Conservation (phyloP, 225 moss, liverwort and hornwort genomes). For the Pseudisothecium myosuroides region DNA sequence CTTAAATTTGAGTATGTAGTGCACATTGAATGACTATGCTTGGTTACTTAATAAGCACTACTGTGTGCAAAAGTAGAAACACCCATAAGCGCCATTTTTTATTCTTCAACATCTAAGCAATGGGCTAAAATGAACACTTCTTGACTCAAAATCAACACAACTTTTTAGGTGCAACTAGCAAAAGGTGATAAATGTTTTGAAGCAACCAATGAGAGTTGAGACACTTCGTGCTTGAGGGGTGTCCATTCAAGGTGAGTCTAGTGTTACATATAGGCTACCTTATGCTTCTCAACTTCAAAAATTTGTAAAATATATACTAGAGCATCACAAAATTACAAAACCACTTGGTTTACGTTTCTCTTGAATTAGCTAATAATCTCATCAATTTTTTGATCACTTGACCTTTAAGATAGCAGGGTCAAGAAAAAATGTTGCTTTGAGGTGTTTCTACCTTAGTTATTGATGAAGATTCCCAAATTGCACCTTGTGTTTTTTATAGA, state of each 20-base stretch:
- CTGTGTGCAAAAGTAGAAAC: not conserved
- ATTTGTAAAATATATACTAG: too few relatives aligned
- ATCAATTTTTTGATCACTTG: too few relatives aligned
- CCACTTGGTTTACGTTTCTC: not conserved
- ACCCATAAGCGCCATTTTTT: not conserved
- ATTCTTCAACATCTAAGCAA: not conserved
- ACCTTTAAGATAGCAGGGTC: not conserved
- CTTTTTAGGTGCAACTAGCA: not conserved
- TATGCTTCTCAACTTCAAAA: not conserved
- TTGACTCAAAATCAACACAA: too few relatives aligned
- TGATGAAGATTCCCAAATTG: too few relatives aligned
- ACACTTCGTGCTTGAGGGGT: accelerated
- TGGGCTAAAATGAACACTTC: not conserved
- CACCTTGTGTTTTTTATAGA: not conserved
- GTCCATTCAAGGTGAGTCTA: not conserved
- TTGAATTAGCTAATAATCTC: not conserved
- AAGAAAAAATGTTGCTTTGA: not conserved
- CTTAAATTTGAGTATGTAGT: not conserved
- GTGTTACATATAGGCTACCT: accelerated
- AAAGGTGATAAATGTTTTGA: not conserved
- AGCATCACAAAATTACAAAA: accelerated
- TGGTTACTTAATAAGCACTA: too few relatives aligned
- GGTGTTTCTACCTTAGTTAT: not conserved
- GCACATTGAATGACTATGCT: not conserved
- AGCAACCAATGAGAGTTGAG: not conserved